Evolutionary conservation across 1,139 yeast species (phyloP).

Genomic region (Lodderomyces oxycetoniae): DNA sequence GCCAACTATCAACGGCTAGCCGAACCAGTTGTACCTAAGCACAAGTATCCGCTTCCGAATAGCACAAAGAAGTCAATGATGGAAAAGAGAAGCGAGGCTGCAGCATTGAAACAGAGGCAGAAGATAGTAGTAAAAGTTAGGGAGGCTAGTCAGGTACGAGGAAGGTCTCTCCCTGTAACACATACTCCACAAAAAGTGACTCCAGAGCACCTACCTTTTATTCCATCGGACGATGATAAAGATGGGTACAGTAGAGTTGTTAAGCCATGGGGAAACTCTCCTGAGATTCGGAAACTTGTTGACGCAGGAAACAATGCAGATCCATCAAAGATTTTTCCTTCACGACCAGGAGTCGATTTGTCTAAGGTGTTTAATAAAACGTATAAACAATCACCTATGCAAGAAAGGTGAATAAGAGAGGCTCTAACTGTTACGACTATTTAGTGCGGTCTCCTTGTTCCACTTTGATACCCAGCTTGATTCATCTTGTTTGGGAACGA

Average conservation of each 20-base stretch:
- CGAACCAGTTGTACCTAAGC: constrained; percentile 7
- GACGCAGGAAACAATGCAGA: constrained; percentile 57
- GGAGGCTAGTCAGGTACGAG: neutral
- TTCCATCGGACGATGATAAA: constrained; percentile 54
- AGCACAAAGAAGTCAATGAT: constrained; percentile 30
- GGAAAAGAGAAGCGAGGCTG: constrained; percentile 29
- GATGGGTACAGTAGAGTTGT: constrained; percentile 39
- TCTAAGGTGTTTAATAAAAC: constrained; percentile 59
- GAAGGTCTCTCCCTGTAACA: neutral
- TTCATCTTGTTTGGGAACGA: constrained; percentile 71
- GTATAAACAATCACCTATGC: constrained; percentile 53
- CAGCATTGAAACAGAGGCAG: constrained; percentile 24
- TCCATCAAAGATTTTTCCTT: constrained; percentile 75
- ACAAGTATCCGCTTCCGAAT: constrained; percentile 20
- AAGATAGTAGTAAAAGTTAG: constrained; percentile 25
- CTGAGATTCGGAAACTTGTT: constrained; percentile 51
- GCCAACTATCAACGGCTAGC: neutral
- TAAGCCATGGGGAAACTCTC: constrained; percentile 71
- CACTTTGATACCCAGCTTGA: constrained; percentile 62
- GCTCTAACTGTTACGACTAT: constrained; percentile 11
- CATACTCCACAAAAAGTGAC: constrained; percentile 10
- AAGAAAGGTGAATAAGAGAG: constrained; percentile 8
- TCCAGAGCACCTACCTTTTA: constrained; percentile 38
- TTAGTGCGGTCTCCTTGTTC: constrained; percentile 61
- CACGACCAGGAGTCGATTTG: constrained; percentile 62